A percentile compares a stretch with the other conserved stretches of the same genome.
phyloP scores from a whole-genome alignment of 2,329 filamentous ascomycete genomes.

The Pseudocercospora pini-densiflorae region DNA sequence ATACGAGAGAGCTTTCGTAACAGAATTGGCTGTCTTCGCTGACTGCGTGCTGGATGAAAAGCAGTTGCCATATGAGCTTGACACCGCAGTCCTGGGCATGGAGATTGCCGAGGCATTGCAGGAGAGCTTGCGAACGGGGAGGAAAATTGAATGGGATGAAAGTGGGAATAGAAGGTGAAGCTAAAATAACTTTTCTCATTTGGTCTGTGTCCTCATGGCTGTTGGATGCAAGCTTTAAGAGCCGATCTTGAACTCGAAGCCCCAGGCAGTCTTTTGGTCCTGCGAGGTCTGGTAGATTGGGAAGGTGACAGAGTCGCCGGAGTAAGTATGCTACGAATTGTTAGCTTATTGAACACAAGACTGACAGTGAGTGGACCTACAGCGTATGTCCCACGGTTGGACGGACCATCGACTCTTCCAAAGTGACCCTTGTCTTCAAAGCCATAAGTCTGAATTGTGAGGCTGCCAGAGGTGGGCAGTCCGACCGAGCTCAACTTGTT shows the following conservation, averaged over 20 bases:
- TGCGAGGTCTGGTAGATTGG: constrained; percentile 42
- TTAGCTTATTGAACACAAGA: constrained; percentile 7
- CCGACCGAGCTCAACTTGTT: constrained; percentile 42
- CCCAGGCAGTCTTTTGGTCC: constrained; percentile 38
- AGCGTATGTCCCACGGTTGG: constrained; percentile 36
- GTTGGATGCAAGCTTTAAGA: neutral
- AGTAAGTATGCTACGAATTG: constrained; percentile 38
- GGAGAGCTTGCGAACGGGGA: constrained; percentile 58
- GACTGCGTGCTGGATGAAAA: constrained; percentile 43
- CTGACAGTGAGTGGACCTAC: neutral
- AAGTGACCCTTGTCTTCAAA: constrained; percentile 33
- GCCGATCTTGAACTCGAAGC: neutral
- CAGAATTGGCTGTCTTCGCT: constrained; percentile 48
- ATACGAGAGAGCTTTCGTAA: constrained; percentile 48
- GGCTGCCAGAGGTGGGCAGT: constrained; percentile 38
- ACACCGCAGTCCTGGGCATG: constrained; percentile 44
- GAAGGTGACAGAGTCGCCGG: constrained; percentile 43
- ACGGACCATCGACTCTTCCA: constrained; percentile 39
- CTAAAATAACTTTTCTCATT: neutral
- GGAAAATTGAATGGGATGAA: constrained; percentile 56
- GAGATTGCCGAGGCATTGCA: constrained; percentile 57
- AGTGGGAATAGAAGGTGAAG: constrained; percentile 19
- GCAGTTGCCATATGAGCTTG: constrained; percentile 43
- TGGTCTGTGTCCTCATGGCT: neutral
- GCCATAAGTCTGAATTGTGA: constrained; percentile 41